A percentile compares a stretch with the other conserved stretches of the same genome.
Conservation (phyloP, 768 basidiomycete genomes). For the Lentinula sp. region DNA sequence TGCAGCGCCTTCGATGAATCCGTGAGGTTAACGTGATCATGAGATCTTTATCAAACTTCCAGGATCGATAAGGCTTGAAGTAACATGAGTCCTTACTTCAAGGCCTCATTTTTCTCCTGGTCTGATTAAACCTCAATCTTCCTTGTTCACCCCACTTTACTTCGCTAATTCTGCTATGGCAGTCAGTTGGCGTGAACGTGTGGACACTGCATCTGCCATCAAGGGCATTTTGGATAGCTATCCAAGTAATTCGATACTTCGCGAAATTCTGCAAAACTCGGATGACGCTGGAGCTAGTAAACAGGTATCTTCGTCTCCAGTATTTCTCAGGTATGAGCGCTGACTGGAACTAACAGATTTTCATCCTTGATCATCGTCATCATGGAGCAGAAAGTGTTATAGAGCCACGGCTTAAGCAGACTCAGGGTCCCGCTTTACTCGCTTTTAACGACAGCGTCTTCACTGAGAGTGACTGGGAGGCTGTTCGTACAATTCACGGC, state of each 20-base stretch:
- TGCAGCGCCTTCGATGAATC: too few relatives aligned
- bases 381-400: slow-evolving; percentile 14
- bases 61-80: too few relatives aligned
- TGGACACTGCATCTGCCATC: slow-evolving; percentile 8
- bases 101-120: too few relatives aligned
- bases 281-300: slow-evolving; percentile 8
- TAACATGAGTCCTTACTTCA: too few relatives aligned
- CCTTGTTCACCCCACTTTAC: too few relatives aligned
- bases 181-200: slow-evolving; percentile 6
- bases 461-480: slow-evolving; percentile 20
- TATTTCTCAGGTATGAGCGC: neutral
- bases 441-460: slow-evolving; percentile 22
- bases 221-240: slow-evolving; percentile 7
- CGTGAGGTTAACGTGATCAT: too few relatives aligned
- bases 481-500: slow-evolving; percentile 18
- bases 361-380: slow-evolving; percentile 19
- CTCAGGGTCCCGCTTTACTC: slow-evolving; percentile 23
- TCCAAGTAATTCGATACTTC: slow-evolving; percentile 4
- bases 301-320: neutral
- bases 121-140: too few relatives aligned
- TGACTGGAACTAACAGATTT: slow-evolving; percentile 13
- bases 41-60: too few relatives aligned
- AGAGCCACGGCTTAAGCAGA: slow-evolving; percentile 11
- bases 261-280: slow-evolving; percentile 10
- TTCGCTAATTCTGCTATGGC: neutral